Base-by-base conservation (phyloP, 306 rosid species). In the Prunus davidiana region DNA sequence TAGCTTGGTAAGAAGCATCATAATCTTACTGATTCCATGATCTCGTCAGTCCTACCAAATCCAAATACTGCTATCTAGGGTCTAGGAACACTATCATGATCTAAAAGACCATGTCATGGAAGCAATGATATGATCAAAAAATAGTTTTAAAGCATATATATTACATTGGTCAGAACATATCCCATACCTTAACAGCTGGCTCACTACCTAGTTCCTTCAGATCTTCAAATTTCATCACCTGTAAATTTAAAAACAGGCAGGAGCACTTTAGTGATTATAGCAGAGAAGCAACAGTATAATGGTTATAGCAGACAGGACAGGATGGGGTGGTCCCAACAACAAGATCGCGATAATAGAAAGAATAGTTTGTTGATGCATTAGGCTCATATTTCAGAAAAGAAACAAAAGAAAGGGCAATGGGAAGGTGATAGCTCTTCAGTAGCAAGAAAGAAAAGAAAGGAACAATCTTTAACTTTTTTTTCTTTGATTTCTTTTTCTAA, bases 201-300 rank as follows among this genome's bases (percentile, higher is more conserved):
- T 95, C 99, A 19, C 30, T 87, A 13, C 98, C 99, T 34, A 75
- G 99, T 75, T 95, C 99, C 87, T 95, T 95, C 76, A 95, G 93
- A 84, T 95, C 98, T 0, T 95, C 98, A 80, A 92, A 95, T 83
- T 95, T 95, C 98, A 95, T 92, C 38, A 92, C 97, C 99, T 95
- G 81, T 55, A 84, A 46, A 65, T 81, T 49, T 72, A 66, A 25
- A 5, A 64, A 30, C 64, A 64, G 16, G 60, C 6, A 57, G 64
- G 0, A 55, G 41, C 6, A 16, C n/a, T 63, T 63, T 30, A 19
- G 27, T 64, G 2, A 19, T 27, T 27, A 51, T 22, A 60, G 34
- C 64, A 49, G 34, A 62, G 12, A 30, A 16, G 24, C 7, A 67
- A 5, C 25, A 11, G 4, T 69, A 60, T 15, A 47, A 8, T 0